phyloP scores from a whole-genome alignment of 768 basidiomycete species.

The Tulasnella sp. region DNA sequence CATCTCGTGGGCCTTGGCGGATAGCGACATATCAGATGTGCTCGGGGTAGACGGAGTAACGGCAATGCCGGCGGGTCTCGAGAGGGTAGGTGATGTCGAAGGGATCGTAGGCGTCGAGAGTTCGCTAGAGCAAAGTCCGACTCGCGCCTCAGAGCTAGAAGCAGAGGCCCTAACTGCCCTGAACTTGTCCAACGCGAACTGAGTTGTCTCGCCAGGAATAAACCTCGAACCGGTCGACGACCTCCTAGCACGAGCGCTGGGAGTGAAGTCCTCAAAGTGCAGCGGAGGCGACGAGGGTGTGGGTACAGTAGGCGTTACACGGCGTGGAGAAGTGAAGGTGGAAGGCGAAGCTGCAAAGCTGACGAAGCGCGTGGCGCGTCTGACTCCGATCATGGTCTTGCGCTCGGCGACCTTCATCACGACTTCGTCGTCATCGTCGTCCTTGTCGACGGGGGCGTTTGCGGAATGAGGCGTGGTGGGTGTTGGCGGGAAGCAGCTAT shows the following conservation, averaged over 20 bases:
- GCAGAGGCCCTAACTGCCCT: neutral
- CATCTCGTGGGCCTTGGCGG: no score
- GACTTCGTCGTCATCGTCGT: no score
- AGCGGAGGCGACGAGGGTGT: neutral
- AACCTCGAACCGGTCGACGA: neutral
- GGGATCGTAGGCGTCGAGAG: neutral
- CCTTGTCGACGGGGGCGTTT: no score
- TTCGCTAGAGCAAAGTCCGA: neutral
- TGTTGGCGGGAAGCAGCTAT: no score
- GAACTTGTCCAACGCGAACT: constrained; percentile 8
- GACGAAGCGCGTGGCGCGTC: neutral
- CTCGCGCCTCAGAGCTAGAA: neutral
- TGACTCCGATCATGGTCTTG: no score
- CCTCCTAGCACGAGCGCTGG: neutral
- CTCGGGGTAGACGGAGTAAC: neutral
- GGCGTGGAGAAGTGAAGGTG: neutral
- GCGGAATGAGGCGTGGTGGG: no score
- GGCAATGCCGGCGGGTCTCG: neutral
- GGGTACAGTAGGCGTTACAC: neutral
- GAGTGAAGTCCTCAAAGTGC: neutral
- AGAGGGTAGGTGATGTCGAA: neutral
- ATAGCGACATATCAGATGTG: no score
- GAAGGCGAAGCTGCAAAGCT: neutral
- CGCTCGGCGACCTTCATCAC: no score
- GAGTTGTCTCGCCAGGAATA: constrained; percentile 4